A percentile compares a stretch with the other conserved stretches of the same genome.
Evolutionary conservation across 2,329 filamentous ascomycete genomes (phyloP).

Genomic region (Aureobasidium sp.): DNA sequence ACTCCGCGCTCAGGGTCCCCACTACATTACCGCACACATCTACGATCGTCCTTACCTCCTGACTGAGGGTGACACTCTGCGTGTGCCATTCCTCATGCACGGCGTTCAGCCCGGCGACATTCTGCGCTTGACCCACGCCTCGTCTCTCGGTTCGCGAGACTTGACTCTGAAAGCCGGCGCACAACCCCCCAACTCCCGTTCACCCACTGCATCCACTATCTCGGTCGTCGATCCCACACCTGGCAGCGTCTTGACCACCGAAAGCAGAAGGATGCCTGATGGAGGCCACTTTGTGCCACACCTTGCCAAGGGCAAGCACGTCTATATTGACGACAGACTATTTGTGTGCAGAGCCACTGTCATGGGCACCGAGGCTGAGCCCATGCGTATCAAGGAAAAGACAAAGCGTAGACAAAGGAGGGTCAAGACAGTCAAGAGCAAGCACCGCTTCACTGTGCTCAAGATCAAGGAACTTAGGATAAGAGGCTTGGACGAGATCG

Average conservation of each 20-base stretch:
- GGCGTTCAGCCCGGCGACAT: conserved; percentile 63
- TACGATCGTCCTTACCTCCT: conserved; percentile 74
- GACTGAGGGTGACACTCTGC: conserved; percentile 45
- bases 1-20: conserved; percentile 61
- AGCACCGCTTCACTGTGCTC: conserved; percentile 82
- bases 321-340: conserved; percentile 68
- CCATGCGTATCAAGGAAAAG: conserved; percentile 46
- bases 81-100: conserved; percentile 43
- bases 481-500: conserved; percentile 47
- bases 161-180: conserved; percentile 72
- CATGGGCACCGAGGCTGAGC: conserved; percentile 70
- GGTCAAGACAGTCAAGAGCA: conserved; percentile 71
- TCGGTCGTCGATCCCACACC: conserved; percentile 21
- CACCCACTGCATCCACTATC: conserved; percentile 18
- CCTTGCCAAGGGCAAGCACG: conserved; percentile 27
- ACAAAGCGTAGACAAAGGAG: conserved; percentile 58
- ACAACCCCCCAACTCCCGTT: conserved; percentile 33
- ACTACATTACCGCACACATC: conserved; percentile 75
- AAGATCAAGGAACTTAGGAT: conserved; percentile 75
- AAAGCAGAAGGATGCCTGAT: conserved; percentile 19
- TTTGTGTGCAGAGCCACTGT: conserved; percentile 83
- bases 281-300: conserved; percentile 32
- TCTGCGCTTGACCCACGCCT: conserved; percentile 78
- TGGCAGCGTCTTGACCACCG: conserved; percentile 17
- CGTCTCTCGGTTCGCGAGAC: conserved; percentile 74